These are phyloP conservation scores for Globisporangium abappressorium DNA, from an alignment of 352 stramenopile species.

Conservation along the genomic window DNA sequence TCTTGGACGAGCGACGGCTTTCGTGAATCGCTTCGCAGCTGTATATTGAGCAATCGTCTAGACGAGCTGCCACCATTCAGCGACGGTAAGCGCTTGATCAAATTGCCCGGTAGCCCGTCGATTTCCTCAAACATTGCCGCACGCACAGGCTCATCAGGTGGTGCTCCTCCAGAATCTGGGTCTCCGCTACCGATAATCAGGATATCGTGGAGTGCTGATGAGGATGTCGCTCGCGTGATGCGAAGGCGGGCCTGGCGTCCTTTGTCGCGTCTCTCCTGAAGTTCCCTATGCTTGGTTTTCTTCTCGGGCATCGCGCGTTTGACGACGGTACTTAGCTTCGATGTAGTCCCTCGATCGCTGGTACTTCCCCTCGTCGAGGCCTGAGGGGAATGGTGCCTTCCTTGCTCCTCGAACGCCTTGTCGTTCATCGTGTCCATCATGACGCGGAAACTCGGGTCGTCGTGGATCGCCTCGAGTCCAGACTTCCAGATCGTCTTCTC, in stretches of 20 bases:
- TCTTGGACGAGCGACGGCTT: constrained; percentile 9
- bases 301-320: constrained; percentile 41
- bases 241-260: constrained; percentile 49
- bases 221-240: constrained; percentile 14
- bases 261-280: constrained; percentile 56
- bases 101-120: background rate
- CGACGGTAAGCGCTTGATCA: constrained; percentile 9
- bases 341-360: background rate
- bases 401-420: background rate
- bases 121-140: constrained; percentile 13
- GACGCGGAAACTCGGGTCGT: constrained; percentile 29
- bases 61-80: constrained; percentile 3
- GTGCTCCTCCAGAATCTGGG: background rate
- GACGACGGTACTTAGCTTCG: constrained; percentile 1
- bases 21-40: background rate
- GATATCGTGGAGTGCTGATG: constrained; percentile 7
- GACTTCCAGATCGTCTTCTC: constrained; percentile 51
- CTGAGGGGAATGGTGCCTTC: background rate
- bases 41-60: background rate
- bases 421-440: constrained; percentile 3
- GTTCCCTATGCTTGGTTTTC: constrained; percentile 59
- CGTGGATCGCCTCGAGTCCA: constrained; percentile 45
- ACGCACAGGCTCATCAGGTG: background rate
- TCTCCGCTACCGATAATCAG: background rate
- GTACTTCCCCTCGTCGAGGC: background rate